Evolutionary conservation across 148 eudicot species (phyloP).

Genomic region (Talinum fruticosum): DNA sequence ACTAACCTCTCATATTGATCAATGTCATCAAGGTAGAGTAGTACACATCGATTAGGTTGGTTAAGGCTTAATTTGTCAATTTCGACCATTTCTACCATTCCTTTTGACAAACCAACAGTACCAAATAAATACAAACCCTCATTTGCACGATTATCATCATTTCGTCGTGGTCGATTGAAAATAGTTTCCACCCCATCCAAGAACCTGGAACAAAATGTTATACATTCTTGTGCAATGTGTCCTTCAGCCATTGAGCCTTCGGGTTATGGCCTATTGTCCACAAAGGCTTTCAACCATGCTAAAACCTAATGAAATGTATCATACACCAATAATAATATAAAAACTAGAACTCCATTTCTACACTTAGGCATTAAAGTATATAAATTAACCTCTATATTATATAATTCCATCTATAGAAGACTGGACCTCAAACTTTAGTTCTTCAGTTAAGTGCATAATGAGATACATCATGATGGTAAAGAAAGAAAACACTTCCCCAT

Average conservation of each 20-base stretch:
- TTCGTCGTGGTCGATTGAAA: not conserved
- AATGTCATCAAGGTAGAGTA: not conserved
- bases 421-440: not conserved
- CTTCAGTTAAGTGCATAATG: not conserved
- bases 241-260: too few species aligned
- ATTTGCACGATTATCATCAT: not conserved
- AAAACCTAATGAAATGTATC: too few species aligned
- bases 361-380: not conserved
- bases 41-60: conserved; percentile 1
- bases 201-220: not conserved
- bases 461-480: not conserved
- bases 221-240: too few species aligned
- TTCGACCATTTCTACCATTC: not conserved
- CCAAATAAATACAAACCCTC: not conserved
- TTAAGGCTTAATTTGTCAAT: not conserved
- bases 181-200: not conserved
- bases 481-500: not conserved
- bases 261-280: too few species aligned
- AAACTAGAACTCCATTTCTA: too few species aligned
- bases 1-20: not conserved
- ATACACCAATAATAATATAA: too few species aligned
- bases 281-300: too few species aligned
- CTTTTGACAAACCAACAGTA: not conserved
- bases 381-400: not conserved
- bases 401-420: not conserved